Conservation (phyloP, 805 yeast genomes). For the Sungouiozyma intestinalis region DNA sequence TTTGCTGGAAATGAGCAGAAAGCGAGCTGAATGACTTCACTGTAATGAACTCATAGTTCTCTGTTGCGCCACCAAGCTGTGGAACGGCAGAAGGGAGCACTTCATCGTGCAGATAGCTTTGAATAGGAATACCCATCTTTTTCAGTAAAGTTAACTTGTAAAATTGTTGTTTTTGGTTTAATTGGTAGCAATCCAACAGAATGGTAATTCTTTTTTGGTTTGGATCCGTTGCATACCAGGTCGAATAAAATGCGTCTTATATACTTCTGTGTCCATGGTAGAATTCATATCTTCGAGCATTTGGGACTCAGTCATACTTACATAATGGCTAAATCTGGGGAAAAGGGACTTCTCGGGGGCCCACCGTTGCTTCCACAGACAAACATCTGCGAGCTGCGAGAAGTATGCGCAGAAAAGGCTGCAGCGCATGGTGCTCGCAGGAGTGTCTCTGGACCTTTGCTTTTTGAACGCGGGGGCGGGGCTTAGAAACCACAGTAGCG, state of each 20-base stretch:
- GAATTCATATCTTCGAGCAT: no score
- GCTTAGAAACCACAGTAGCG: neutral
- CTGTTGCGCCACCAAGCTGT: neutral
- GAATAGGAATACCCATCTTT: conserved; percentile 5
- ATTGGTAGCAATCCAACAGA: no score
- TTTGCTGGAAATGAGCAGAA: neutral
- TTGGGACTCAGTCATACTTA: neutral
- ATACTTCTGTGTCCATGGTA: no score
- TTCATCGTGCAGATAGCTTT: neutral
- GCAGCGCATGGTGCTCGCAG: neutral
- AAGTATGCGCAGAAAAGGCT: neutral
- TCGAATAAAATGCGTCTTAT: no score
- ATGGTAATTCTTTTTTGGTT: no score
- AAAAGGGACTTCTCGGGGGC: neutral
- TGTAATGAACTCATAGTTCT: neutral
- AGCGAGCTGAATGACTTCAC: neutral
- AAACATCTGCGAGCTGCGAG: no score
- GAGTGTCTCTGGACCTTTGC: neutral
- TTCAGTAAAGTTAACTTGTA: neutral
- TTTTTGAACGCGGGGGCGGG: neutral
- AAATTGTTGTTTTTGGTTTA: no score
- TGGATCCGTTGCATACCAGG: no score
- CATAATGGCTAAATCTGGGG: neutral
- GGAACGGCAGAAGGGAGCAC: neutral
- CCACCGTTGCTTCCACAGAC: no score